A percentile compares a stretch with the other conserved stretches of the same genome.
Conservation (phyloP, 352 stramenopile genomes). For the Phytophthora sp. region DNA sequence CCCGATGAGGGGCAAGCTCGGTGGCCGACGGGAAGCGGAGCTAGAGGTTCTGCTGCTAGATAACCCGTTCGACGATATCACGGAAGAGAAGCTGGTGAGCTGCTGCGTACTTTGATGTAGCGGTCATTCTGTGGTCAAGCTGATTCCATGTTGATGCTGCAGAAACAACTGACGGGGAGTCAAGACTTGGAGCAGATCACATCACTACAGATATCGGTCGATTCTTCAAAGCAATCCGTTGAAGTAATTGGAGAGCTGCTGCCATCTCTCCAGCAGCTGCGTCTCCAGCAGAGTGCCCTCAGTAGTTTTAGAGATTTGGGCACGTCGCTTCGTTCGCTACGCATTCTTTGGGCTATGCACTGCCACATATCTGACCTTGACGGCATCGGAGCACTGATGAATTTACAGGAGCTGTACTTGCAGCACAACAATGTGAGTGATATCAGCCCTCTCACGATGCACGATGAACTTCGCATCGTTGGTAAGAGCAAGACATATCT, state of each 20-base stretch:
- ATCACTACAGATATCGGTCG: conserved; percentile 67
- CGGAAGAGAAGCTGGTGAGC: conserved; percentile 72
- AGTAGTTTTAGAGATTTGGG: conserved; percentile 85
- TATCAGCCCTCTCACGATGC: conserved; percentile 85
- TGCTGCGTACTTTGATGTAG: neutral
- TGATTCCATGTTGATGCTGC: neutral
- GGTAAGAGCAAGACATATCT: conserved; percentile 52
- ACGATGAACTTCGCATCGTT: conserved; percentile 82
- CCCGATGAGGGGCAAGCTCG: conserved; percentile 11
- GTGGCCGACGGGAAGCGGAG: conserved; percentile 3
- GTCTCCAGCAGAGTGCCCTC: conserved; percentile 66
- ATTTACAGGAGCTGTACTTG: conserved; percentile 78
- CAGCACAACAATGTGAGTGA: conserved; percentile 81
- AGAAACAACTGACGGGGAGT: conserved; percentile 70
- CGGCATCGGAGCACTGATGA: conserved; percentile 82
- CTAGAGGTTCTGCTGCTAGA: conserved; percentile 41
- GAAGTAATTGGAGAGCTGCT: conserved; percentile 82
- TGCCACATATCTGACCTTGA: conserved; percentile 84
- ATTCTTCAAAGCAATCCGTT: conserved; percentile 83
- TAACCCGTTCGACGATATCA: conserved; percentile 85
- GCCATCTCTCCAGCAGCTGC: conserved; percentile 71
- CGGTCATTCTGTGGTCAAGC: too few relatives aligned
- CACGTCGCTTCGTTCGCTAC: conserved; percentile 73
- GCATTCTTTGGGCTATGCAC: conserved; percentile 65
- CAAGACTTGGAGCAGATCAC: conserved; percentile 64